Percentiles rank a stretch among this genome's conserved stretches.
These are phyloP conservation scores for Paramecium octaurelia DNA, from an alignment of 73 alveolate genomes.

Conservation along the genomic window DNA sequence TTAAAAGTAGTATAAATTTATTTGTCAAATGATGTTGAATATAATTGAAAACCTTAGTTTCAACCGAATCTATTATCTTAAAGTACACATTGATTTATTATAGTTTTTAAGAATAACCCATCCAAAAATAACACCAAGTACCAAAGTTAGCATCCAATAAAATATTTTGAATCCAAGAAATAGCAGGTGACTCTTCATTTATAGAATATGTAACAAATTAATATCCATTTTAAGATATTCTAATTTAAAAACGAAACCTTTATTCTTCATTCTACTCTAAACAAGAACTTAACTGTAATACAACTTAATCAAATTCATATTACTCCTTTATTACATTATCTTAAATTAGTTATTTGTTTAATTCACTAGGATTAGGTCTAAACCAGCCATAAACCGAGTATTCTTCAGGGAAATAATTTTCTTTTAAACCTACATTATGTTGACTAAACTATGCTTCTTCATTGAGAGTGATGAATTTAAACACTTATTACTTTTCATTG, in stretches of 20 bases:
- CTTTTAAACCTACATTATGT: not conserved
- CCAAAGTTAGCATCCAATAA: not conserved
- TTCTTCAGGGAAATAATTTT: not conserved
- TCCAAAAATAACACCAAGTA: not conserved
- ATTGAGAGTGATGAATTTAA: not conserved
- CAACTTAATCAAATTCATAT: not conserved
- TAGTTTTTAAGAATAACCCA: not conserved
- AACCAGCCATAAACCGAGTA: conserved; percentile 12
- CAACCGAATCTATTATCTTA: not conserved
- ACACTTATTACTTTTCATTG: not conserved
- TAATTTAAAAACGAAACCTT: not conserved
- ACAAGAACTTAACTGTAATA: not conserved
- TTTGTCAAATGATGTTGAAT: not conserved
- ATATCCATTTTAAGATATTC: not conserved
- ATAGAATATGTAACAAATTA: not conserved
- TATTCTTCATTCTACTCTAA: not conserved
- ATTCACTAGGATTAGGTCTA: not conserved
- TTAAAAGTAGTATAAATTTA: not conserved
- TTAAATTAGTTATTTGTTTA: not conserved
- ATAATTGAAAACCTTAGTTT: not conserved
- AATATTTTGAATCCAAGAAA: not conserved
- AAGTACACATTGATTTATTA: not conserved
- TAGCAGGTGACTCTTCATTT: not conserved
- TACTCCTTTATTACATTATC: not conserved
- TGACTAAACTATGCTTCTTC: not conserved